A percentile compares a stretch with the other conserved stretches of the same genome.
Conservation (phyloP, 2,329 filamentous ascomycete species). For the Fusarium irregulare region DNA sequence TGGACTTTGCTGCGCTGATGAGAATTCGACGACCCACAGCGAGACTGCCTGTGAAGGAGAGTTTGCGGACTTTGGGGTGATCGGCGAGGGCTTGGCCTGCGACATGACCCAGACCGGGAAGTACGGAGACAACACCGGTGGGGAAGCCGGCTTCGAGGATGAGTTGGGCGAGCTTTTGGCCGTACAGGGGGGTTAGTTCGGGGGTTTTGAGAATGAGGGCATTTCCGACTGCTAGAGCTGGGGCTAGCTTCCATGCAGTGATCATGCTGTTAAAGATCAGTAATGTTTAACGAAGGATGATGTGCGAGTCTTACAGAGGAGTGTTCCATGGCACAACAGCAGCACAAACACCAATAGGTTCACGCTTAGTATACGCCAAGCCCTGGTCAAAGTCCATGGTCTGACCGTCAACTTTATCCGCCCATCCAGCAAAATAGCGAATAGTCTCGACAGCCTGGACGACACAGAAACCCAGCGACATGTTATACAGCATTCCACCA, state of each 20-base stretch:
- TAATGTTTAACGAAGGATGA: no score
- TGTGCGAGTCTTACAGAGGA: conserved; percentile 55
- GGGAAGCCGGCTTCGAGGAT: conserved; percentile 79
- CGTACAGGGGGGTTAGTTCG: conserved; percentile 70
- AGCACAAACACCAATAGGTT: conserved; percentile 77
- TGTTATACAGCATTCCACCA: conserved; percentile 78
- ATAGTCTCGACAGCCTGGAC: conserved; percentile 50
- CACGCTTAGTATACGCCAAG: conserved; percentile 79
- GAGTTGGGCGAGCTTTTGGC: conserved; percentile 70
- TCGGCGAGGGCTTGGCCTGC: conserved; percentile 74
- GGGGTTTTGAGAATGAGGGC: conserved; percentile 70
- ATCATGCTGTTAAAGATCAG: conserved; percentile 15
- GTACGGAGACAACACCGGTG: conserved; percentile 77
- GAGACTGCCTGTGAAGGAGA: conserved; percentile 80
- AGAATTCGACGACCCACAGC: conserved; percentile 74
- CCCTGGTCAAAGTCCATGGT: conserved; percentile 78
- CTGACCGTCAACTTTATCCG: conserved; percentile 85
- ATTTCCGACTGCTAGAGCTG: conserved; percentile 71
- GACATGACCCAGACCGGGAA: conserved; percentile 74
- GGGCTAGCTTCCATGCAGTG: conserved; percentile 68
- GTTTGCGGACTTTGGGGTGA: conserved; percentile 75
- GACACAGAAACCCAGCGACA: conserved; percentile 58
- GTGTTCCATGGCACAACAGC: conserved; percentile 82
- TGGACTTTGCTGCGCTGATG: conserved; percentile 77
- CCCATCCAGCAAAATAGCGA: conserved; percentile 78